phyloP scores from a whole-genome alignment of 257 asterid genomes.

The Ilex aquifolium region DNA sequence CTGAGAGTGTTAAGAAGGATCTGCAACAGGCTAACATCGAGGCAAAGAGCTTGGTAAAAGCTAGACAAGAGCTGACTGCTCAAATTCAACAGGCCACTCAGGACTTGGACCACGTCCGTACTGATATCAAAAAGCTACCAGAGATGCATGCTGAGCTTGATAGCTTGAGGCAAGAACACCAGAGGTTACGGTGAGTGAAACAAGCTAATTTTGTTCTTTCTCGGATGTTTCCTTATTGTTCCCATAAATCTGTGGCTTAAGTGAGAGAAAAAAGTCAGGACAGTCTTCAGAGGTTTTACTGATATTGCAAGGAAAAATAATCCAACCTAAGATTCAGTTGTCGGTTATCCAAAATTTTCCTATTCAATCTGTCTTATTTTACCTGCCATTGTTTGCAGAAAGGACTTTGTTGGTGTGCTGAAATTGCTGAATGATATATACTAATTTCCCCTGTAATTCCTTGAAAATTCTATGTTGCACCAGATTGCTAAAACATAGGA shows the following conservation, averaged over 20 bases:
- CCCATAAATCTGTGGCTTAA: not conserved
- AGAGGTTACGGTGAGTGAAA: constrained; percentile 60
- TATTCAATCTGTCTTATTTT: too few species aligned
- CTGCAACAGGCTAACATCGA: constrained; percentile 48
- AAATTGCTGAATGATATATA: too few species aligned
- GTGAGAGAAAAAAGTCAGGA: too few species aligned
- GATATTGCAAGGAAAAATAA: too few species aligned
- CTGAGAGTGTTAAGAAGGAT: constrained; percentile 44
- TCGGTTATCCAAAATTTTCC: too few species aligned
- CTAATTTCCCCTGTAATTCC: too few species aligned
- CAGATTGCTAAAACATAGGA: too few species aligned
- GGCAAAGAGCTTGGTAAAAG: constrained; percentile 50
- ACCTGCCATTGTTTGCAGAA: too few species aligned
- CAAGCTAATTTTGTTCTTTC: not conserved
- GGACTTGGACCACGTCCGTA: constrained; percentile 49
- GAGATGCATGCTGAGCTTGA: constrained; percentile 59
- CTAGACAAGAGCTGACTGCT: constrained; percentile 45
- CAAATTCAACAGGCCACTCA: constrained; percentile 44
- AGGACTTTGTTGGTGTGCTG: too few species aligned
- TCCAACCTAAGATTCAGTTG: too few species aligned
- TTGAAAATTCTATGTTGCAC: too few species aligned
- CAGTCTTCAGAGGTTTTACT: too few species aligned
- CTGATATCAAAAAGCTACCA: constrained; percentile 46
- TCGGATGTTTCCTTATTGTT: not conserved
- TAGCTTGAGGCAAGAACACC: constrained; percentile 56